phyloP scores from a whole-genome alignment of 257 asterid genomes.

The Verbena officinalis region DNA sequence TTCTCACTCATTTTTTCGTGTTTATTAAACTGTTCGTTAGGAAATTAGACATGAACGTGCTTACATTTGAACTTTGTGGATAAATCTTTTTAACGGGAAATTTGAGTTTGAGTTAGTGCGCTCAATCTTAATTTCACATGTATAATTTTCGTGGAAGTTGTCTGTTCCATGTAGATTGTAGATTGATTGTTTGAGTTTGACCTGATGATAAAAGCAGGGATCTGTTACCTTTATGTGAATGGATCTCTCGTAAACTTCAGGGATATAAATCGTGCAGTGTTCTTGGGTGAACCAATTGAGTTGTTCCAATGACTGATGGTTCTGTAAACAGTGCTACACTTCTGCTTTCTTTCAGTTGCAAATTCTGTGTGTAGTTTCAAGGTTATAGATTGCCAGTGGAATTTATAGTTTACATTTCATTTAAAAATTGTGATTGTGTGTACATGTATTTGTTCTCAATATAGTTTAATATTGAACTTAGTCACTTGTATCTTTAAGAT shows the following conservation, averaged over 20 bases:
- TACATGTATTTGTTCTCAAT: too few relatives aligned
- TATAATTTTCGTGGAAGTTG: not conserved
- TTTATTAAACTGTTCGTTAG: not conserved
- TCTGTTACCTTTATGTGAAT: slow-evolving; percentile 55
- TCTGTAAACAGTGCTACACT: slow-evolving; percentile 60
- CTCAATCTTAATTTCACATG: not conserved
- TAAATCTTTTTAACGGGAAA: too few relatives aligned
- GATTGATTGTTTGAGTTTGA: not conserved
- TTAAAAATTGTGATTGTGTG: not conserved
- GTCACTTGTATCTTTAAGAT: not conserved
- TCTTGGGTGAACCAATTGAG: slow-evolving; percentile 71
- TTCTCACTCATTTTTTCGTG: too few relatives aligned
- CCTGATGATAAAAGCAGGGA: slow-evolving; percentile 66
- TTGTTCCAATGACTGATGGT: slow-evolving; percentile 43
- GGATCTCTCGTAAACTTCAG: slow-evolving; percentile 65
- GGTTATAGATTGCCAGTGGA: not conserved
- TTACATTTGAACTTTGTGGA: too few relatives aligned
- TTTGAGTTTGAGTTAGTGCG: too few relatives aligned
- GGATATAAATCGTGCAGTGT: slow-evolving; percentile 52
- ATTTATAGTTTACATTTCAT: not conserved
- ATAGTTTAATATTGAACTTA: too few relatives aligned
- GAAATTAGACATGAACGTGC: too few relatives aligned
- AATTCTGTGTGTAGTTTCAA: not conserved
- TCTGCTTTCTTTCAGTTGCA: not conserved
- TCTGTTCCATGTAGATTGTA: not conserved